These are phyloP conservation scores for Suillus subluteus DNA, from an alignment of 768 basidiomycete genomes.

Conservation along the genomic window DNA sequence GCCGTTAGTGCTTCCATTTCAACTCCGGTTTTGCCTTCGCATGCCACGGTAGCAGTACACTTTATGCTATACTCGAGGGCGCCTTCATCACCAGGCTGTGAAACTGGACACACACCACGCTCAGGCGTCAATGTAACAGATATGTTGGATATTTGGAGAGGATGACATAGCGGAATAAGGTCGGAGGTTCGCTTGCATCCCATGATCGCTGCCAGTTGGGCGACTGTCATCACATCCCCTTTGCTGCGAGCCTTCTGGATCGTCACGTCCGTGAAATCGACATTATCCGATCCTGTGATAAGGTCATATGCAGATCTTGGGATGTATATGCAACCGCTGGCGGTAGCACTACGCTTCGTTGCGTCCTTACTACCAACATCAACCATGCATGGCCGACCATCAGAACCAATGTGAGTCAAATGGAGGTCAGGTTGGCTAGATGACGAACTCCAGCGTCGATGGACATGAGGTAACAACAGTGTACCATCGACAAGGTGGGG, in stretches of 20 bases:
- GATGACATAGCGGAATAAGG: conserved; percentile 88
- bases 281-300: conserved; percentile 41
- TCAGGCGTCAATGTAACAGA: conserved; percentile 63
- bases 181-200: conserved; percentile 82
- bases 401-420: conserved; percentile 76
- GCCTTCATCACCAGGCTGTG: background rate
- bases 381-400: conserved; percentile 84
- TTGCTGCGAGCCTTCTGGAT: conserved; percentile 60
- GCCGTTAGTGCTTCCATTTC: conserved; percentile 95
- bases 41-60: conserved; percentile 71
- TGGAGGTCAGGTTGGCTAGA: conserved; percentile 13
- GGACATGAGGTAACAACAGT: conserved; percentile 7
- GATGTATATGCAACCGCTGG: conserved; percentile 73
- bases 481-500: background rate
- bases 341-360: conserved; percentile 73
- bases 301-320: conserved; percentile 67
- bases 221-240: conserved; percentile 73
- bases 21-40: conserved; percentile 82
- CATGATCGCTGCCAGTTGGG: conserved; percentile 88
- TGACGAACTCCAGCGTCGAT: conserved; percentile 28
- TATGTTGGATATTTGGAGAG: conserved; percentile 73
- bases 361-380: conserved; percentile 66
- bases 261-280: conserved; percentile 24
- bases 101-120: conserved; percentile 5
- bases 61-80: conserved; percentile 50